phyloP scores from a whole-genome alignment of 2,329 filamentous ascomycete genomes.

The Penicillium nordicum region DNA sequence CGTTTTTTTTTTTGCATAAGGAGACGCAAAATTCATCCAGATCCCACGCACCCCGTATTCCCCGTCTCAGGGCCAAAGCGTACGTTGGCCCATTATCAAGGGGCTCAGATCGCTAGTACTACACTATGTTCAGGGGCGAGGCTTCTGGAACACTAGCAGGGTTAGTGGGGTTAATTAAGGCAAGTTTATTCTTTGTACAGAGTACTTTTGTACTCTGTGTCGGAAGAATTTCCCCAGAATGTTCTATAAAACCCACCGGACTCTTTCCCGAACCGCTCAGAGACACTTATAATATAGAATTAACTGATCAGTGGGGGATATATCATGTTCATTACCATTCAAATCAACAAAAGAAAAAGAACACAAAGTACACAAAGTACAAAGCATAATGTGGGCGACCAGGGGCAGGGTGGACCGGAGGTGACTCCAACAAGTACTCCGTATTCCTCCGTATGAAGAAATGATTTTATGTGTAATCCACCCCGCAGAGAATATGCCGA shows the following conservation, averaged over 20 bases:
- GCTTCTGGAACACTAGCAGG: conserved; percentile 5
- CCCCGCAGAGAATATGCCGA: neutral
- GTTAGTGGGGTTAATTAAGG: no score
- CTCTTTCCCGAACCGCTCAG: neutral
- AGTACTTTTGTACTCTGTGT: neutral
- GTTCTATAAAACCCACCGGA: neutral
- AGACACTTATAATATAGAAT: neutral
- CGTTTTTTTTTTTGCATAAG: neutral
- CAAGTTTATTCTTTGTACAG: neutral
- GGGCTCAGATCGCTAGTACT: neutral
- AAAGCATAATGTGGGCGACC: neutral
- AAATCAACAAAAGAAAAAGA: neutral
- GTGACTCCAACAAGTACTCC: neutral
- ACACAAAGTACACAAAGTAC: neutral
- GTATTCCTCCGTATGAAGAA: neutral
- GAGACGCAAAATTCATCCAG: neutral
- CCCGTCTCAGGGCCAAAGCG: neutral
- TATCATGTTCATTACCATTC: neutral
- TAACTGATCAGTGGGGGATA: neutral
- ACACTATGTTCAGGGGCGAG: neutral
- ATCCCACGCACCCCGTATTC: neutral
- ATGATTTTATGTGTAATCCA: neutral
- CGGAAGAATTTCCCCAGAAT: neutral
- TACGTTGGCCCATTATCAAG: neutral
- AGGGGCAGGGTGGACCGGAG: neutral